A percentile compares a stretch with the other conserved stretches of the same genome.
Evolutionary conservation across 164 flowering plant species (phyloP).

Genomic region (Macadamia tetraphylla): DNA sequence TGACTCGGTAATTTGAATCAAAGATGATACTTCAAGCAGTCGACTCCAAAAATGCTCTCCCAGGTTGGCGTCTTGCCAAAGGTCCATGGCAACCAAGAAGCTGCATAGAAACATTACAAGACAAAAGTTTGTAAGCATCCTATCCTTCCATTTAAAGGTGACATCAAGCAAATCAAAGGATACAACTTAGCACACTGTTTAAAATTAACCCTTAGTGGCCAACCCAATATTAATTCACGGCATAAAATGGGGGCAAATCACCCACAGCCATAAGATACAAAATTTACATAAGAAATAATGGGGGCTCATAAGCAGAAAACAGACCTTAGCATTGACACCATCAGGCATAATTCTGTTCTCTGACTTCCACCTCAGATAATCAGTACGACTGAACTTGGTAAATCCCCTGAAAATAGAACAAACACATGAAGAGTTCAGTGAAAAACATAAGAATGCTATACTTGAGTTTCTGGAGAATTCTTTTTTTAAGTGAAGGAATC

Average conservation of each 20-base stretch:
- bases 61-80: conserved; percentile 39
- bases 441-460: too few relatives aligned
- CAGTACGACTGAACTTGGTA: conserved; percentile 46
- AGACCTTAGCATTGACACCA: conserved; percentile 60
- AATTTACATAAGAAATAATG: too few relatives aligned
- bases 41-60: conserved; percentile 35
- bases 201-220: too few relatives aligned
- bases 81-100: conserved; percentile 53
- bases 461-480: too few relatives aligned
- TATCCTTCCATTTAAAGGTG: too few relatives aligned
- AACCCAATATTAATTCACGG: too few relatives aligned
- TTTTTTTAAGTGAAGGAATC: too few relatives aligned
- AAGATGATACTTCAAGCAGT: background rate
- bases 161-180: too few relatives aligned
- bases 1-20: background rate
- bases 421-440: background rate
- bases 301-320: background rate
- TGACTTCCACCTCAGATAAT: conserved; percentile 43
- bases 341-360: conserved; percentile 42
- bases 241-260: too few relatives aligned
- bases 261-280: too few relatives aligned
- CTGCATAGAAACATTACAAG: conserved; percentile 21
- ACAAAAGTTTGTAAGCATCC: background rate
- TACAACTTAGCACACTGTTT: too few relatives aligned
- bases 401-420: conserved; percentile 38